Conservation (phyloP, 306 rosid genomes). For the Cucumis hystrix region DNA sequence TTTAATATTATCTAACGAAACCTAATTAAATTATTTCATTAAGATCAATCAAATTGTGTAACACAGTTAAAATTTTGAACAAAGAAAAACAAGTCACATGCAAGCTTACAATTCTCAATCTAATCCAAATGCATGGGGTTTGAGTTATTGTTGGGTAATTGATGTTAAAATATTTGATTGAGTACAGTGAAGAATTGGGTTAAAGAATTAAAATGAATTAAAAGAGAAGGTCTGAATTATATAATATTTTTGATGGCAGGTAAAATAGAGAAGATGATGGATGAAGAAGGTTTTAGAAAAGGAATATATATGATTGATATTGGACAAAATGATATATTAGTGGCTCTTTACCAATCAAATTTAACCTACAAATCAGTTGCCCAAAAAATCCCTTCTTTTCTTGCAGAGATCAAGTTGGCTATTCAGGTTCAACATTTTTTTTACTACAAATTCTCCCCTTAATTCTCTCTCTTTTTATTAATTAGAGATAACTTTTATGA, state of each 20-base stretch:
- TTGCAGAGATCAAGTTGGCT: constrained; percentile 11
- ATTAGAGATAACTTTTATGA: background rate
- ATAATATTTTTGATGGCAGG: background rate
- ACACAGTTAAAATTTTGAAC: no score
- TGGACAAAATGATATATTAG: constrained; percentile 18
- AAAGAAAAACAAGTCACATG: no score
- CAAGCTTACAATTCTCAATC: no score
- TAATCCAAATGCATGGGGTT: no score
- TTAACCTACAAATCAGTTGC: constrained; percentile 12
- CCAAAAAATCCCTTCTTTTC: constrained; percentile 15
- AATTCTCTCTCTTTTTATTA: background rate
- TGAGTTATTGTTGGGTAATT: no score
- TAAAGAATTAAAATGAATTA: no score
- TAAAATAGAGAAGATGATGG: background rate
- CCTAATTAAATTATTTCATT: no score
- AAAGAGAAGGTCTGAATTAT: no score
- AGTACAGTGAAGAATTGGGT: no score
- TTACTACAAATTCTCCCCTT: background rate
- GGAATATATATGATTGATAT: constrained; percentile 14
- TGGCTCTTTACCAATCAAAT: constrained; percentile 5
- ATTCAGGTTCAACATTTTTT: background rate
- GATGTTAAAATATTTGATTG: no score
- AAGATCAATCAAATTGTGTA: no score
- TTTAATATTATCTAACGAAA: no score
- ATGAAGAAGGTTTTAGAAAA: constrained; percentile 12